phyloP scores from a whole-genome alignment of 306 rosid genomes.

The Lotus japonicus region DNA sequence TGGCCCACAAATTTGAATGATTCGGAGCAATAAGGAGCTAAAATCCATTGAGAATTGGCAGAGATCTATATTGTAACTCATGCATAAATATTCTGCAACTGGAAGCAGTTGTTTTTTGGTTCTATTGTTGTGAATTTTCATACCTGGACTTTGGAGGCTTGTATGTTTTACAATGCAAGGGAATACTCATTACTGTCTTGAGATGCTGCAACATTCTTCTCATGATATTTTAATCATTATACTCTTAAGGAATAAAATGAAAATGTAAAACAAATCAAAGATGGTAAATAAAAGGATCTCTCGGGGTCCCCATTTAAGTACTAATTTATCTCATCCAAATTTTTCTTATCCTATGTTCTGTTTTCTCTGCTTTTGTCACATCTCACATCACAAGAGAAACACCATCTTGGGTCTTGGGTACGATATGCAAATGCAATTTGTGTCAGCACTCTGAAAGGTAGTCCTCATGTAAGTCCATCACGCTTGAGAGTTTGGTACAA shows the following conservation, averaged over 20 bases:
- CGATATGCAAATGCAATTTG: not conserved
- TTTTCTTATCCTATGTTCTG: too few species aligned
- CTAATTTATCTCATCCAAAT: not conserved
- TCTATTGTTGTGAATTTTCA: slow-evolving; percentile 29
- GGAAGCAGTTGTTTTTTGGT: slow-evolving; percentile 21
- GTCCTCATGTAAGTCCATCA: too few species aligned
- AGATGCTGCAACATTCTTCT: slow-evolving; percentile 45
- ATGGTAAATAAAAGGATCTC: not conserved
- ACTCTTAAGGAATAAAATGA: not conserved
- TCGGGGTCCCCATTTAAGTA: not conserved
- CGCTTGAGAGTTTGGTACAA: too few species aligned
- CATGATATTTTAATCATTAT: slow-evolving; percentile 15
- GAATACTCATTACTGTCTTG: slow-evolving; percentile 32
- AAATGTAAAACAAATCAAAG: not conserved
- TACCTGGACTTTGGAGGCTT: slow-evolving; percentile 41
- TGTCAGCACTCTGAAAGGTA: too few species aligned
- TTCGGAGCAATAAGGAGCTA: slow-evolving; percentile 51
- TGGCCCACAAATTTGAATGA: slow-evolving; percentile 61
- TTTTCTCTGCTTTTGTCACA: too few species aligned
- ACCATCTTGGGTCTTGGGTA: not conserved
- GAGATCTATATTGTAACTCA: slow-evolving; percentile 38
- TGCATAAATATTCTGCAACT: slow-evolving; percentile 19
- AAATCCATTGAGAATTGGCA: slow-evolving; percentile 54
- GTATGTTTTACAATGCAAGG: slow-evolving; percentile 33
- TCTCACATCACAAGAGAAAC: too few species aligned